Evolutionary conservation across 495 filamentous ascomycete species (phyloP).

Genomic region (Filosporella fistucella): DNA sequence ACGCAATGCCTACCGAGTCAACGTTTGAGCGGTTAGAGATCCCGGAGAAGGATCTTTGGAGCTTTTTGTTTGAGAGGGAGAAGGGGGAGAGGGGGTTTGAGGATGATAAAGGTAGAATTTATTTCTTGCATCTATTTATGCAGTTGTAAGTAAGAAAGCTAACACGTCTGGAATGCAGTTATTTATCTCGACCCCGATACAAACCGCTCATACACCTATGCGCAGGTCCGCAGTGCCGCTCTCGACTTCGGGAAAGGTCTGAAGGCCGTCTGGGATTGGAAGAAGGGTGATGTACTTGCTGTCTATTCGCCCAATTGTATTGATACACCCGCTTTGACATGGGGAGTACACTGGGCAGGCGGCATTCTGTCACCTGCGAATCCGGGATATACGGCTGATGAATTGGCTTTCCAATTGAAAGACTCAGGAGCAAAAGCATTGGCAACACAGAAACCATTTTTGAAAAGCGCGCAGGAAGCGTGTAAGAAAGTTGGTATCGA

Average conservation of each 20-base stretch:
- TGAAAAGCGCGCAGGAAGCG: constrained; percentile 60
- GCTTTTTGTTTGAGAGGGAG: constrained; percentile 74
- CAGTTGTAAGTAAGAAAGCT: neutral
- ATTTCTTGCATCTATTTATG: neutral
- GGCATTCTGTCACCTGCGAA: constrained; percentile 80
- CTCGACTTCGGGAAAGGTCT: constrained; percentile 78
- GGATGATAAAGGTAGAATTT: constrained; percentile 64
- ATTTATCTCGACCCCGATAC: constrained; percentile 78
- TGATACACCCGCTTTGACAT: constrained; percentile 66
- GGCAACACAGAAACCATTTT: constrained; percentile 61
- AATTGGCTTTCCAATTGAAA: constrained; percentile 83
- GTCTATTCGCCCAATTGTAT: constrained; percentile 72
- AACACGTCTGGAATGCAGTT: constrained; percentile 41
- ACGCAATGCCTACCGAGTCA: constrained; percentile 34
- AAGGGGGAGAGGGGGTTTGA: constrained; percentile 60
- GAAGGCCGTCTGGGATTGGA: constrained; percentile 66
- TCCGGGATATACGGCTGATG: constrained; percentile 79
- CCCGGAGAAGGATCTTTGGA: constrained; percentile 67
- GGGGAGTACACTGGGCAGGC: constrained; percentile 81
- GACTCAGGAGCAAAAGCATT: constrained; percentile 75
- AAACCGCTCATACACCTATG: constrained; percentile 67
- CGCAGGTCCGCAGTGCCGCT: constrained; percentile 58
- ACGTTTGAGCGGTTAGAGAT: constrained; percentile 54
- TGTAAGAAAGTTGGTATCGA: constrained; percentile 63
- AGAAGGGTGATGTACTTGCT: constrained; percentile 72